These are phyloP conservation scores for Podospora didyma DNA, from an alignment of 495 filamentous ascomycete species.

Conservation along the genomic window DNA sequence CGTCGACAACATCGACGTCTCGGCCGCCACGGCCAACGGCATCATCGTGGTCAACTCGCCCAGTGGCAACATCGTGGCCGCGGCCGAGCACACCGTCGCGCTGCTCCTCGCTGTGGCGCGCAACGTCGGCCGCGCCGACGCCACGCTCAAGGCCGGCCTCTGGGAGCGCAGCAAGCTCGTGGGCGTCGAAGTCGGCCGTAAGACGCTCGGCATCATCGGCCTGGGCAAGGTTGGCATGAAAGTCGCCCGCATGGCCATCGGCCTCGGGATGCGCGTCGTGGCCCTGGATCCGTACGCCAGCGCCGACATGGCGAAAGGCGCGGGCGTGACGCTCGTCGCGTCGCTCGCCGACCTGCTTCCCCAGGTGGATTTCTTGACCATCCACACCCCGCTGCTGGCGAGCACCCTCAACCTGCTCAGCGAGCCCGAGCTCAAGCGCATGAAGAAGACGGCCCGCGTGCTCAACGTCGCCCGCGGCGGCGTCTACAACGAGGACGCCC, in stretches of 20 bases:
- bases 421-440: slow-evolving; percentile 54
- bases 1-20: slow-evolving; percentile 72
- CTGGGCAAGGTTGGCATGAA: slow-evolving; percentile 70
- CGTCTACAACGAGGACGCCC: slow-evolving; percentile 66
- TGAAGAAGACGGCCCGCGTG: slow-evolving; percentile 63
- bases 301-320: slow-evolving; percentile 52
- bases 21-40: slow-evolving; percentile 58
- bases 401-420: slow-evolving; percentile 65
- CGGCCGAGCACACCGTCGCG: slow-evolving; percentile 66
- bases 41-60: slow-evolving; percentile 71
- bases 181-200: slow-evolving; percentile 66
- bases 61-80: slow-evolving; percentile 64
- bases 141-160: slow-evolving; percentile 54
- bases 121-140: slow-evolving; percentile 58
- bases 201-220: slow-evolving; percentile 64
- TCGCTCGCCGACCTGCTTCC: slow-evolving; percentile 53
- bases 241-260: slow-evolving; percentile 64
- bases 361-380: slow-evolving; percentile 65
- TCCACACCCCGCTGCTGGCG: slow-evolving; percentile 70
- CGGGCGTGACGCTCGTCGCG: slow-evolving; percentile 52
- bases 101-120: slow-evolving; percentile 62
- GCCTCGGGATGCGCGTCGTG: slow-evolving; percentile 63
- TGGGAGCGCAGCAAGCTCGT: slow-evolving; percentile 69
- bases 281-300: slow-evolving; percentile 67
- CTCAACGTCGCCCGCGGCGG: slow-evolving; percentile 72